Evolutionary conservation across 2,329 filamentous ascomycete genomes (phyloP).

Genomic region (Cladosporium sp.): DNA sequence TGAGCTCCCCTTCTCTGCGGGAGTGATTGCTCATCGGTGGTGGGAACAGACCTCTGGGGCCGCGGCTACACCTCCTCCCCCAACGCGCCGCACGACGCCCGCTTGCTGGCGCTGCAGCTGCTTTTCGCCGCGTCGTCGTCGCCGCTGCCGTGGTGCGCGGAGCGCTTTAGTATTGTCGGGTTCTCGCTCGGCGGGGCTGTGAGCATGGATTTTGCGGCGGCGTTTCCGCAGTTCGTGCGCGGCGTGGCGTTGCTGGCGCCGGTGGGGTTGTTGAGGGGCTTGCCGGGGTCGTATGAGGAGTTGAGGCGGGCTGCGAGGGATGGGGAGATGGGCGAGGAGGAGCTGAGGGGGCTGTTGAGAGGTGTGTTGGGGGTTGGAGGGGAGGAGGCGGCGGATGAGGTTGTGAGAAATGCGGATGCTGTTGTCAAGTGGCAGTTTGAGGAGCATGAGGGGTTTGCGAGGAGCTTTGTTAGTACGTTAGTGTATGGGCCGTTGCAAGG

Average conservation of each 20-base stretch:
- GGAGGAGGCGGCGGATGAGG: neutral
- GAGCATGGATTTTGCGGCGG: slow-evolving; percentile 17
- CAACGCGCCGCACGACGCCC: slow-evolving; percentile 1
- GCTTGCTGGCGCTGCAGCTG: slow-evolving; percentile 9
- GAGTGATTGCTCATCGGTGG: neutral
- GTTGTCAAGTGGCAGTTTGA: slow-evolving; percentile 20
- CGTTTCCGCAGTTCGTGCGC: slow-evolving; percentile 16
- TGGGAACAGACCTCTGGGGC: slow-evolving; percentile 13
- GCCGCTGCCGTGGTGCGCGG: slow-evolving; percentile 12
- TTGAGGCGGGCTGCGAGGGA: neutral
- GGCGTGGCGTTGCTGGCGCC: slow-evolving; percentile 17
- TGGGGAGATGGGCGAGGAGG: neutral
- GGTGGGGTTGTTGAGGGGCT: slow-evolving; percentile 13
- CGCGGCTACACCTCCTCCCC: slow-evolving; percentile 12
- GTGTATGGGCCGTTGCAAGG: slow-evolving; percentile 14
- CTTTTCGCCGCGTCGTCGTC: slow-evolving; percentile 14
- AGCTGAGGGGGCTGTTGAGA: neutral
- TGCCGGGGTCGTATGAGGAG: slow-evolving; percentile 12
- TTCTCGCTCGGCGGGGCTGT: slow-evolving; percentile 19
- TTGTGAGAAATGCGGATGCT: slow-evolving; percentile 5
- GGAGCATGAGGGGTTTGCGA: slow-evolving; percentile 16
- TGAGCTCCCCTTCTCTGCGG: neutral
- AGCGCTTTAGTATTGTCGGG: slow-evolving; percentile 12
- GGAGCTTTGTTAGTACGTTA: slow-evolving; percentile 16
- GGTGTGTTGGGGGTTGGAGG: neutral